Evolutionary conservation across 768 basidiomycete species (phyloP).

Genomic region (Lentinula boryana): DNA sequence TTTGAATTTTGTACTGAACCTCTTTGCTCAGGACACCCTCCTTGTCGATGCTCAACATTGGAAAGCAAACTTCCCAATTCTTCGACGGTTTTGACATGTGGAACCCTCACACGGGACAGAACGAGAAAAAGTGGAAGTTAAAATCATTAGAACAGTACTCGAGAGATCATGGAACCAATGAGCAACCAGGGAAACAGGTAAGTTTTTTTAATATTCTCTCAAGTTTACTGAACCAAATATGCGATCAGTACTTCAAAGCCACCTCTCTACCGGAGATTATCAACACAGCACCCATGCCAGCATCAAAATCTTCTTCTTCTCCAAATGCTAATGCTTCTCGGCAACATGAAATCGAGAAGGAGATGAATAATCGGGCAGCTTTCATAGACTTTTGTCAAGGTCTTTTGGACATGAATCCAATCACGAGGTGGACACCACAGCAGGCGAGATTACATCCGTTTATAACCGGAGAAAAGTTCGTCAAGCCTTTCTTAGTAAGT

Average conservation of each 20-base stretch:
- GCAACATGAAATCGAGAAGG: slow-evolving; percentile 86
- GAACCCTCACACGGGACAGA: slow-evolving; percentile 60
- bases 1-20: background rate
- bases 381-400: slow-evolving; percentile 99
- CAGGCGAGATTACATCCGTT: slow-evolving; percentile 95
- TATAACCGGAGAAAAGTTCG: slow-evolving; percentile 95
- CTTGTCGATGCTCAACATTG: slow-evolving; percentile 87
- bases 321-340: slow-evolving; percentile 20
- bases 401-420: slow-evolving; percentile 88
- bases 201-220: background rate
- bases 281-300: slow-evolving; percentile 90
- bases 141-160: slow-evolving; percentile 96
- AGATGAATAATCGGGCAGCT: slow-evolving; percentile 87
- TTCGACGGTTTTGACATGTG: slow-evolving; percentile 71
- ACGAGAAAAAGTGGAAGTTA: slow-evolving; percentile 79
- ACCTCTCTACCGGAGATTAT: slow-evolving; percentile 92
- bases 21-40: slow-evolving; percentile 68
- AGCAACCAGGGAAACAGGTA: slow-evolving; percentile 87
- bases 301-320: slow-evolving; percentile 56
- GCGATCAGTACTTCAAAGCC: slow-evolving; percentile 83
- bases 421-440: slow-evolving; percentile 95
- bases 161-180: slow-evolving; percentile 88
- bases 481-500: slow-evolving; percentile 77
- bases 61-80: slow-evolving; percentile 93
- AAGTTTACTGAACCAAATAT: background rate